Evolutionary conservation across 768 basidiomycete species (phyloP).

Genomic region (Fomitopsis serialis): DNA sequence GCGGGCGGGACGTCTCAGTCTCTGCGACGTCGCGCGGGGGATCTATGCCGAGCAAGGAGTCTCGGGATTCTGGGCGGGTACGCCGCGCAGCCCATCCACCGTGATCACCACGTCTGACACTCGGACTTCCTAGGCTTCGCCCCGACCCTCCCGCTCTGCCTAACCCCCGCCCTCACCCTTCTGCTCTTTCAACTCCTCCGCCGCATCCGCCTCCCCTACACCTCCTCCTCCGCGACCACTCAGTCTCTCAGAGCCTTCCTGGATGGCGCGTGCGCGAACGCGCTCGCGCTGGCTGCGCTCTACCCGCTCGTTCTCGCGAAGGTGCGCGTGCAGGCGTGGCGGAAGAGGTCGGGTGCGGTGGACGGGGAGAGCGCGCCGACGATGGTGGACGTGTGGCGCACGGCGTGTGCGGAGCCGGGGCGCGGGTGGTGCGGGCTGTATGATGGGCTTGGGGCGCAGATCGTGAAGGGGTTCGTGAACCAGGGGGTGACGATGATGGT

Average conservation of each 20-base stretch:
- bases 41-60: conserved; percentile 47
- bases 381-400: conserved; percentile 19
- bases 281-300: conserved; percentile 41
- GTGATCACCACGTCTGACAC: too few relatives aligned
- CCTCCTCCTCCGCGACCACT: conserved; percentile 21
- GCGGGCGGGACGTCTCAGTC: conserved; percentile 1
- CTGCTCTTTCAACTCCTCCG: conserved; percentile 48
- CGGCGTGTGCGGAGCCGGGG: conserved; percentile 4
- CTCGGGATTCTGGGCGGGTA: conserved; percentile 54
- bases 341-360: not conserved
- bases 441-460: conserved; percentile 46
- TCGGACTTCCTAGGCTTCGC: conserved; percentile 48
- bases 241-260: conserved; percentile 44
- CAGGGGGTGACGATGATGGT: conserved; percentile 55
- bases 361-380: conserved; percentile 14
- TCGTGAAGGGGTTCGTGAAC: conserved; percentile 48
- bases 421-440: conserved; percentile 34
- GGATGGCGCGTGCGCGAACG: conserved; percentile 50
- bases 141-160: conserved; percentile 41
- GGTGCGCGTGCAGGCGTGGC: conserved; percentile 39
- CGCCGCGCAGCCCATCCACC: not conserved
- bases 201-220: conserved; percentile 24
- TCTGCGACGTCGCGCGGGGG: conserved; percentile 26
- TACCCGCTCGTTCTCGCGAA: conserved; percentile 61
- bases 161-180: conserved; percentile 56